Evolutionary conservation across 2,329 filamentous ascomycete genomes (phyloP).

Genomic region (Chaetomiaceae sp.): DNA sequence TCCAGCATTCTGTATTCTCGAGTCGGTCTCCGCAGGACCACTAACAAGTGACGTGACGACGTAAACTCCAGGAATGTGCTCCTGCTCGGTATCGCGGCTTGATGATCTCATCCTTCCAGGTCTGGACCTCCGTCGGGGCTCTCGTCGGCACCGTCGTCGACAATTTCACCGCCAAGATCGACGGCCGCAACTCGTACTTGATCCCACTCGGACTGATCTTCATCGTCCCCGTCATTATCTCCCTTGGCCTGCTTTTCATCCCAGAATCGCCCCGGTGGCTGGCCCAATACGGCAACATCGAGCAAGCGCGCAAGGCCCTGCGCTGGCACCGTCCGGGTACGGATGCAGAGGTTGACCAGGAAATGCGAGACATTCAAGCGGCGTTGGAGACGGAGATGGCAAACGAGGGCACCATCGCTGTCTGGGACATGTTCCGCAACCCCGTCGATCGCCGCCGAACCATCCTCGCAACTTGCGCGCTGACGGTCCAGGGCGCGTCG

Average conservation of each 20-base stretch:
- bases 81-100: conserved; percentile 26
- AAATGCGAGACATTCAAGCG: conserved; percentile 34
- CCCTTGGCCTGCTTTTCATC: conserved; percentile 34
- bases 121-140: conserved; percentile 28
- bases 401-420: conserved; percentile 29
- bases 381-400: conserved; percentile 32
- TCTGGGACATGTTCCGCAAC: conserved; percentile 45
- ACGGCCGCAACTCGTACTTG: conserved; percentile 33
- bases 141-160: conserved; percentile 46
- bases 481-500: conserved; percentile 47
- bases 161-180: conserved; percentile 39
- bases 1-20: neutral
- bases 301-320: conserved; percentile 31
- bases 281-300: conserved; percentile 32
- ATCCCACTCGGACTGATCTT: conserved; percentile 38
- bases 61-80: conserved; percentile 21
- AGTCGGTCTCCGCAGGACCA: no score
- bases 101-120: conserved; percentile 35
- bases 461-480: conserved; percentile 40
- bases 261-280: conserved; percentile 40
- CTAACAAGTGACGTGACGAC: neutral
- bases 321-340: conserved; percentile 32
- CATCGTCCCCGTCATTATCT: conserved; percentile 33
- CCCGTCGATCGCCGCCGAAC: conserved; percentile 48
- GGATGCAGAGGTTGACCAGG: conserved; percentile 29